Base-by-base conservation (phyloP, 1,139 yeast genomes). In the Insectozyma bohioensis region DNA sequence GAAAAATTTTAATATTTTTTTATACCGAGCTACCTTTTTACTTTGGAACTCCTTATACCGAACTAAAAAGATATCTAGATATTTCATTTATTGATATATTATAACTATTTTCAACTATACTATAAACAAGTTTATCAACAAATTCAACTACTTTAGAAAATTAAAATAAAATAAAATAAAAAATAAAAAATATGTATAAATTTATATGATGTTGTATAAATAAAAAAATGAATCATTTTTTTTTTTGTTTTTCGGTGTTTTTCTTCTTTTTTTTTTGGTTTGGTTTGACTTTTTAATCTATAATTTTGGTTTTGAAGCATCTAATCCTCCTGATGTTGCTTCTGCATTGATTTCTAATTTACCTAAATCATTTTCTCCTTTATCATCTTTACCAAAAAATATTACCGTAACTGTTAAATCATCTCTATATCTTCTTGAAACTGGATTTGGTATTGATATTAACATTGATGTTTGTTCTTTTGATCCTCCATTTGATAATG, bases 371-470 rank as follows among this genome's bases (percentile, higher is more conserved):
- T 67, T 59, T 24, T 61, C 67, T 2, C 62, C 61, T 11, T 15
- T 28, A 10, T 11, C 4, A 31, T 67, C 75, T 18, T 75, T 72
- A 10, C 94, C 95, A 55, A 92, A 92, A 59, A 92, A 92, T 4
- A 90, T 88, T 16, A 92, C 98, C 3, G 97, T 88, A 7, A 90
- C 97, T 0, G 97, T 90, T 51, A 92, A 70, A 55, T 92, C 98
- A 62, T 92, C 98, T 58, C 98, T 78, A 60, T 90, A 92, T 31
- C 87, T 75, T 58, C 98, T 78, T 13, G 96, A 85, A 44, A 85
- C 75, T 1, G 98, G 97, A 23, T 87, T 78, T n/a, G 98, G 97
- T 36, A 92, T 88, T 34, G 95, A 83, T 14, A 90, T 82, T 40
- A 92, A 66, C 77, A 94, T 85, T 10, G 90, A 79, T 1, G 90